Evolutionary conservation across 2,329 filamentous ascomycete species (phyloP), one percentile per base, ranked within the genome.

Genomic region (Ophiostoma sp.): DNA sequence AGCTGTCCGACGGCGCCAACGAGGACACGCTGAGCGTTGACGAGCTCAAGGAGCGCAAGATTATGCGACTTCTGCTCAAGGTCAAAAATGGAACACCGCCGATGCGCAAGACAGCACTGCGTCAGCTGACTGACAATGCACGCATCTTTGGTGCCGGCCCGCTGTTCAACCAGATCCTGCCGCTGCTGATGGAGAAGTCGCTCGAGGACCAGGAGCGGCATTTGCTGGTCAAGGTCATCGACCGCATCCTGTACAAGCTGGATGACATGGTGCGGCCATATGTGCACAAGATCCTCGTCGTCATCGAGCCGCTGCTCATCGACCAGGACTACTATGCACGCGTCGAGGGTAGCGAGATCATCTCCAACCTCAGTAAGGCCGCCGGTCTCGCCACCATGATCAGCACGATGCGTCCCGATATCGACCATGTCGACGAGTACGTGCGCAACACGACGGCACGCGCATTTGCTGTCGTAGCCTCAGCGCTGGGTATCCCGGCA

Each of bases 291-390:
- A 99, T 99, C 71, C 80, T 99, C 69, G 95, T 99, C 67, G 95
- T 99, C 76, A 99, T 99, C 74, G 96, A 99, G 78, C 95, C 95
- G n/a, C 83, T 99, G 65, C 90, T 99, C 73, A 99, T 99, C 75
- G 96, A 99, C 76, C 95, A 99, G 81, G 96, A 99, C 80, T 99
- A 99, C 80, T 99, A 99, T 78, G 95, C 96, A 58, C 90, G 95
- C 77, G 95, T 99, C 5, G 95, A 99, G 79, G 95, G 95, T 78
- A 92, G 95, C 73, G 95, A 99, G 78, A 99, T 99, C 74, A 99
- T 99, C 74, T 98, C 94, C 68, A 99, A 99, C 77, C 86, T 99
- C 65, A 91, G 91, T 76, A 99, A 99, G 79, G 95, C 95, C 38
- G 95, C 96, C 71, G 96, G 95, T 76, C 85, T 99, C 67, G 95